Conservation (phyloP, 2,329 filamentous ascomycete genomes). For the Purpureocillium takamizusanense region DNA sequence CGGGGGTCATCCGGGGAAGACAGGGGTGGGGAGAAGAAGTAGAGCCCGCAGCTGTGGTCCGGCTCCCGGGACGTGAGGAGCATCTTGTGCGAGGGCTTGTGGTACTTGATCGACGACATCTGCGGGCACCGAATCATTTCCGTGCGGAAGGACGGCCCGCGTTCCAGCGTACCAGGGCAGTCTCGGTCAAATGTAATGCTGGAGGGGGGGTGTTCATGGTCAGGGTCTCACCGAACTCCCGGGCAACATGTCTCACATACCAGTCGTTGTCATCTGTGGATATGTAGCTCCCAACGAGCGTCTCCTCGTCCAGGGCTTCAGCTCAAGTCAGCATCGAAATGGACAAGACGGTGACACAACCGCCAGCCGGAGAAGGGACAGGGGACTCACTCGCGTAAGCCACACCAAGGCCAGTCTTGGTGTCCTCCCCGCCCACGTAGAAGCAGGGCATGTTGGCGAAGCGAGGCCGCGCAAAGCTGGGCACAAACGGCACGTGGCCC, state of each 20-base stretch:
- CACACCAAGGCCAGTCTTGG: slow-evolving; percentile 29
- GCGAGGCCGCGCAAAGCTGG: slow-evolving; percentile 15
- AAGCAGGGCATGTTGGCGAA: slow-evolving; percentile 28
- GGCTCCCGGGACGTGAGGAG: slow-evolving; percentile 31
- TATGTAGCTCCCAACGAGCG: slow-evolving; percentile 31
- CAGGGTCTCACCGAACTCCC: background rate
- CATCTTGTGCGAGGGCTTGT: slow-evolving; percentile 29
- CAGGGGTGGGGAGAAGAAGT: slow-evolving; percentile 26
- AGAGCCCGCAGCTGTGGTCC: slow-evolving; percentile 21
- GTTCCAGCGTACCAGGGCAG: slow-evolving; percentile 1
- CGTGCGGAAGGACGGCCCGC: slow-evolving; percentile 10
- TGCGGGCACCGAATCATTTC: slow-evolving; percentile 29
- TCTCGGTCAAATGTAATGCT: slow-evolving; percentile 8
- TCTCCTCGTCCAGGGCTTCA: slow-evolving; percentile 23
- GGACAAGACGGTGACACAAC: background rate
- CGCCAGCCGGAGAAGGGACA: too few relatives aligned
- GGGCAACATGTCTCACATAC: slow-evolving; percentile 16
- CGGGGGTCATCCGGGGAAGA: slow-evolving; percentile 15
- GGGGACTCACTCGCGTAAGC: slow-evolving; percentile 34
- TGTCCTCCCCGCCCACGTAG: slow-evolving; percentile 28
- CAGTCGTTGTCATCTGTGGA: slow-evolving; percentile 31
- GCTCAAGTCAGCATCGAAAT: slow-evolving; percentile 1
- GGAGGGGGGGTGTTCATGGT: background rate
- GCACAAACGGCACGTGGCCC: slow-evolving; percentile 27
- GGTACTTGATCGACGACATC: slow-evolving; percentile 39